Conservation (phyloP, 192 early-diverging fungal species). For the Dissophora ornata region DNA sequence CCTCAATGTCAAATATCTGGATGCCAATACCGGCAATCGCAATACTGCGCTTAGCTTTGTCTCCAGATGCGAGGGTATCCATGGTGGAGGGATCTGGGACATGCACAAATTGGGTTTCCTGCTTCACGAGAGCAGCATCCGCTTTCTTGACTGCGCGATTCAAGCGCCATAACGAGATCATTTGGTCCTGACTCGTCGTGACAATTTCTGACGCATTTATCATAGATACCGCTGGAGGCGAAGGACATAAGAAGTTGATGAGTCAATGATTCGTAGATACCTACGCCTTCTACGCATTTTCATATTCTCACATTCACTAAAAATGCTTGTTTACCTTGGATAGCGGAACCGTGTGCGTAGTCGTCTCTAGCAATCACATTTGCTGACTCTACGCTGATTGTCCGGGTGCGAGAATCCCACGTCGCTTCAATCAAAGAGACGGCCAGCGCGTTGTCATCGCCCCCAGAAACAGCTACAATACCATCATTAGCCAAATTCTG, state of each 20-base stretch:
- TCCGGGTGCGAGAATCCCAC: conserved; percentile 4
- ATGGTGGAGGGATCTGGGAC: conserved; percentile 76
- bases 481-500: conserved; percentile 10
- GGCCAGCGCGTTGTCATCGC: conserved; percentile 78
- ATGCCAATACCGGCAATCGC: conserved; percentile 71
- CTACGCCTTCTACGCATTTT: no score
- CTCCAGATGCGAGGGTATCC: conserved; percentile 39
- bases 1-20: conserved; percentile 59
- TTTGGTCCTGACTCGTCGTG: conserved; percentile 77
- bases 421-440: conserved; percentile 29
- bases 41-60: conserved; percentile 20
- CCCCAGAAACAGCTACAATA: conserved; percentile 72
- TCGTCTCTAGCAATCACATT: conserved; percentile 36
- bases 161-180: conserved; percentile 69
- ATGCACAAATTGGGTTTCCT: conserved; percentile 64
- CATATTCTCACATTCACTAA: no score
- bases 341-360: conserved; percentile 75
- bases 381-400: not conserved
- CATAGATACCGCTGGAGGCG: conserved; percentile 55
- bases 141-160: conserved; percentile 2
- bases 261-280: no score
- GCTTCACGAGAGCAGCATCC: conserved; percentile 17
- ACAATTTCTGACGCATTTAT: conserved; percentile 50
- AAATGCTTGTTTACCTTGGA: conserved; percentile 65
- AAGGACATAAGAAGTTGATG: not conserved